These are phyloP conservation scores for Boletus sensibilis DNA, from an alignment of 768 basidiomycete species.

Conservation along the genomic window DNA sequence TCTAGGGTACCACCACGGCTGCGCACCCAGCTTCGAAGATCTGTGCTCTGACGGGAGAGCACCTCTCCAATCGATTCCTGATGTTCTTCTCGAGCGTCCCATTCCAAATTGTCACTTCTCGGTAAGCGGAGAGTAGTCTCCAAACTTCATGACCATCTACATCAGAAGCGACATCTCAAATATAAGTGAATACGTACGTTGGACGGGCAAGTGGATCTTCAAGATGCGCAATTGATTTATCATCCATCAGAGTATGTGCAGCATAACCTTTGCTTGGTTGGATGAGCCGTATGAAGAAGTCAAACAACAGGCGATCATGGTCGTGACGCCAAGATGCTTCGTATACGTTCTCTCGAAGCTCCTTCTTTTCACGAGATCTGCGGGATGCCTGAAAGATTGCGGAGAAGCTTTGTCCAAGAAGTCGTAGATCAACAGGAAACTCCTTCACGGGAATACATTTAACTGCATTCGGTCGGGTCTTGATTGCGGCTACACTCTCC, in stretches of 20 bases:
- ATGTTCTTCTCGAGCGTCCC: not conserved
- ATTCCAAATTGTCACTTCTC: not conserved
- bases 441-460: not conserved
- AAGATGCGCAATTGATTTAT: not conserved
- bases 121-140: slow-evolving; percentile 1
- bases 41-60: not conserved
- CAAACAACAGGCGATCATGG: slow-evolving; percentile 9
- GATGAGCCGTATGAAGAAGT: slow-evolving; percentile 8
- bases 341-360: not conserved
- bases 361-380: slow-evolving; percentile 4
- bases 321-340: slow-evolving; percentile 8
- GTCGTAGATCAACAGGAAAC: slow-evolving; percentile 4
- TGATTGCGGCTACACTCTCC: not conserved
- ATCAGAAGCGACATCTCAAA: not conserved
- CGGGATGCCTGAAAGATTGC: slow-evolving; percentile 12
- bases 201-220: slow-evolving; percentile 5
- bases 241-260: too few relatives aligned
- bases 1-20: not conserved
- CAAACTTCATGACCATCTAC: not conserved
- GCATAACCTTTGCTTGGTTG: not conserved
- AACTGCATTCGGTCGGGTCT: not conserved
- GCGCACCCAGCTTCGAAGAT: not conserved
- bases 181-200: slow-evolving; percentile 1
- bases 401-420: slow-evolving; percentile 9
- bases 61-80: not conserved